Conservation (phyloP, 768 basidiomycete genomes). For the Tricholoma furcatifolium region DNA sequence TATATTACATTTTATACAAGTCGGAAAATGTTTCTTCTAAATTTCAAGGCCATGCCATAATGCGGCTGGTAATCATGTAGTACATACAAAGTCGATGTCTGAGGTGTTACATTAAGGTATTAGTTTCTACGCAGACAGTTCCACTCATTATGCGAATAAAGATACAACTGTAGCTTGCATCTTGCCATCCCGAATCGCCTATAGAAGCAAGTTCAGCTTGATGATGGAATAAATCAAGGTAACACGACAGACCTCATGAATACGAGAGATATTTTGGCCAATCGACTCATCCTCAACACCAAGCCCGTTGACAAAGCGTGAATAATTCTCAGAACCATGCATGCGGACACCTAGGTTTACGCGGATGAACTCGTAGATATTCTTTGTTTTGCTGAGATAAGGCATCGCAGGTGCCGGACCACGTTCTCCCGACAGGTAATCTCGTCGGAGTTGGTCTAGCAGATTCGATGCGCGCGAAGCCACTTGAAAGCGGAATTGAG, state of each 20-base stretch:
- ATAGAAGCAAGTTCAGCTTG: constrained; percentile 8
- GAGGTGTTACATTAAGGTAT: neutral
- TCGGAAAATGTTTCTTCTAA: neutral
- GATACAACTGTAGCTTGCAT: constrained; percentile 56
- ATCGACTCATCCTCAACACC: constrained; percentile 55
- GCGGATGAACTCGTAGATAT: constrained; percentile 72
- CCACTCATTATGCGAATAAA: constrained; percentile 38
- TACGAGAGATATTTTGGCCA: constrained; percentile 70
- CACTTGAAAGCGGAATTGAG: constrained; percentile 51
- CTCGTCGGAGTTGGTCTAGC: constrained; percentile 47
- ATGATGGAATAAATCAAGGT: neutral
- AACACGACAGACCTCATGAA: constrained; percentile 55
- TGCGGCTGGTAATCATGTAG: neutral
- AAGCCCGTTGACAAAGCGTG: constrained; percentile 39
- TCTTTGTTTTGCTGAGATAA: constrained; percentile 60
- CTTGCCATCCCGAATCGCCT: constrained; percentile 52
- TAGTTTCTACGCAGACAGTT: neutral
- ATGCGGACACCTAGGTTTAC: constrained; percentile 63
- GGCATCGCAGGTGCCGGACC: constrained; percentile 63
- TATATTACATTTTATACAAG: constrained; percentile 6
- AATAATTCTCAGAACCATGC: constrained; percentile 74
- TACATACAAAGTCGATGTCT: neutral
- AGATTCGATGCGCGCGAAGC: constrained; percentile 44
- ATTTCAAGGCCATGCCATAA: neutral
- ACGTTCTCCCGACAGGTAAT: constrained; percentile 56